Evolutionary conservation across 2,329 filamentous ascomycete species (phyloP).

Genomic region (Penicillium concentricum): DNA sequence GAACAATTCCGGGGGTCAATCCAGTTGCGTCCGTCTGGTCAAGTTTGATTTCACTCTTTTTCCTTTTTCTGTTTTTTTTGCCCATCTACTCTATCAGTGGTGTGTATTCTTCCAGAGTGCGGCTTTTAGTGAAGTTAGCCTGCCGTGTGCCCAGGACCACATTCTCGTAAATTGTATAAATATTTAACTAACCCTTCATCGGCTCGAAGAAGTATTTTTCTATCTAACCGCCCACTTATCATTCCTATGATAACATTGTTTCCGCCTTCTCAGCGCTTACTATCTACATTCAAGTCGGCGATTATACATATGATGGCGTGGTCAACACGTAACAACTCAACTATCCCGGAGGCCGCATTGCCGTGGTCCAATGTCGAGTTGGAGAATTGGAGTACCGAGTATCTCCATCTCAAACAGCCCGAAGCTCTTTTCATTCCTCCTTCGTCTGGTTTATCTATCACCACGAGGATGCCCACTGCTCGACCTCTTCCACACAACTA

Average conservation of each 20-base stretch:
- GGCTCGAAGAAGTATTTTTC: not conserved
- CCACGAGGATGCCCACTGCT: not conserved
- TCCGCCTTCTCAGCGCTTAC: not conserved
- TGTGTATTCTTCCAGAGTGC: not conserved
- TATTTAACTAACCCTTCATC: not conserved
- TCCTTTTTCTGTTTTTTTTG: not conserved
- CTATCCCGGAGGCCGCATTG: not conserved
- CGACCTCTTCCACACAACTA: not conserved
- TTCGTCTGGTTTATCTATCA: not conserved
- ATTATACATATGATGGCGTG: not conserved
- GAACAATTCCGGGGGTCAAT: not conserved
- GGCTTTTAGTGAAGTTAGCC: not conserved
- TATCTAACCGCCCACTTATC: not conserved
- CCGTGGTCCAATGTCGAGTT: not conserved
- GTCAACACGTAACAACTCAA: not conserved
- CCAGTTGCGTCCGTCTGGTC: not conserved
- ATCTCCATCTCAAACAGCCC: not conserved
- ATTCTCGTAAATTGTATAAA: not conserved
- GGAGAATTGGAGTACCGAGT: not conserved
- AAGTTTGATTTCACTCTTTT: not conserved
- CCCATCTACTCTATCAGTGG: not conserved
- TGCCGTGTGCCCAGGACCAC: not conserved
- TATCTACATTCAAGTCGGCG: not conserved
- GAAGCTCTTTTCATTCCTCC: not conserved
- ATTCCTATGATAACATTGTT: not conserved